phyloP scores from a whole-genome alignment of 768 basidiomycete genomes.

The Saitozyma podzolica region DNA sequence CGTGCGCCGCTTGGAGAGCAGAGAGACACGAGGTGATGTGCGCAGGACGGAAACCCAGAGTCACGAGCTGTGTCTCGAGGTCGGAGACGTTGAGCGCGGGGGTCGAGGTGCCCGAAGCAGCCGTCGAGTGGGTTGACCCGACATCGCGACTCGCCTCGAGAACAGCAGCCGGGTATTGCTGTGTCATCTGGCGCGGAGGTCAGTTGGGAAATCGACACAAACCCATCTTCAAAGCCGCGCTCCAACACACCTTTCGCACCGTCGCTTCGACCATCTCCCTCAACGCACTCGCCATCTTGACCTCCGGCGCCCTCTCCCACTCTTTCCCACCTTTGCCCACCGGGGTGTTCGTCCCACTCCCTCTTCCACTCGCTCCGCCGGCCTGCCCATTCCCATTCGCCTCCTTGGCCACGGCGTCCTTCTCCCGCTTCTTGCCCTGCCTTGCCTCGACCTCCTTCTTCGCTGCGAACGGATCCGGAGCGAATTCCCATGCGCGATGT shows the following conservation, averaged over 20 bases:
- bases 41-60: conserved; percentile 65
- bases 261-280: conserved; percentile 78
- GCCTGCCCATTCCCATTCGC: conserved; percentile 14
- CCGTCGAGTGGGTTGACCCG: conserved; percentile 22
- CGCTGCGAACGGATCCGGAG: conserved; percentile 80
- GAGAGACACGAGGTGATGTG: conserved; percentile 62
- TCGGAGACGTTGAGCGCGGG: conserved; percentile 54
- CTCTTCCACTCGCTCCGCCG: conserved; percentile 14
- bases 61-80: conserved; percentile 61
- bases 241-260: conserved; percentile 66
- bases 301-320: conserved; percentile 61
- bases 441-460: conserved; percentile 66
- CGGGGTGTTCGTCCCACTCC: conserved; percentile 9
- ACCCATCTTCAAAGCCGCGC: neutral
- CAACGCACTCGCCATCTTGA: conserved; percentile 74
- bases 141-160: conserved; percentile 49
- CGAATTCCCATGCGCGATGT: conserved; percentile 82
- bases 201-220: neutral
- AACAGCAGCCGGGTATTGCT: conserved; percentile 51
- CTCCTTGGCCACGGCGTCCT: conserved; percentile 20
- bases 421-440: conserved; percentile 62
- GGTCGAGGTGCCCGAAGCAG: conserved; percentile 26
- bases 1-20: conserved; percentile 36
- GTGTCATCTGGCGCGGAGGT: conserved; percentile 46
- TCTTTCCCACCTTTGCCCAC: conserved; percentile 33